Evolutionary conservation across 768 basidiomycete species (phyloP).

Genomic region (Suillus subaureus): DNA sequence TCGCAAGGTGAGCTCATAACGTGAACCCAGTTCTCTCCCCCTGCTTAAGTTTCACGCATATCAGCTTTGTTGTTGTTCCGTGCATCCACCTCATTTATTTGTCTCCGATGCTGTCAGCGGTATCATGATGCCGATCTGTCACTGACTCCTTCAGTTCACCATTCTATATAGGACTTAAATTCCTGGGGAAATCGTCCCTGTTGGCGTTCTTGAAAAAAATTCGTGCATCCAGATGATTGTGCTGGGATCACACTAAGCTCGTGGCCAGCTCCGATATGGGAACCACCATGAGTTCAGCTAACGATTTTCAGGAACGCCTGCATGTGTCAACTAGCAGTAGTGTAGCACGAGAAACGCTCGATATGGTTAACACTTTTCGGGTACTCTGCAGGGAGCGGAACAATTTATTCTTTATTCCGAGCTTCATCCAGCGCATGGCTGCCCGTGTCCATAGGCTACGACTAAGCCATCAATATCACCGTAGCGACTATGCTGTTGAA

Average conservation of each 20-base stretch:
- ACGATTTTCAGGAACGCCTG: background rate
- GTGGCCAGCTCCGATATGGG: background rate
- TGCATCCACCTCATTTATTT: too few species aligned
- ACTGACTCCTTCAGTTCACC: background rate
- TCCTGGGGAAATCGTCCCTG: background rate
- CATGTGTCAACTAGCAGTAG: background rate
- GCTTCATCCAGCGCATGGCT: background rate
- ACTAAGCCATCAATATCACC: background rate
- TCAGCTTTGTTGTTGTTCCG: too few species aligned
- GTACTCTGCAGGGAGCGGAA: background rate
- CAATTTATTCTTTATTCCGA: background rate
- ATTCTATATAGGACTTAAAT: background rate
- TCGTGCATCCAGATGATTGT: background rate
- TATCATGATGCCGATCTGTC: too few species aligned
- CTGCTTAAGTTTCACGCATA: background rate
- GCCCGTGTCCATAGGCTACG: background rate
- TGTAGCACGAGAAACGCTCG: background rate
- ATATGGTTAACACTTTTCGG: background rate
- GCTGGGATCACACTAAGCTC: background rate
- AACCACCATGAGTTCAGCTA: background rate
- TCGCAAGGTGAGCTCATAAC: too few species aligned
- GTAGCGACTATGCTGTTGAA: too few species aligned
- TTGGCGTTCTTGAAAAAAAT: background rate
- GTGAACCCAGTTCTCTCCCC: background rate
- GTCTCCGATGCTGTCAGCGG: too few species aligned